These are phyloP conservation scores for Nigrograna mackinnonii DNA, from an alignment of 2,329 filamentous ascomycete species.

Conservation along the genomic window DNA sequence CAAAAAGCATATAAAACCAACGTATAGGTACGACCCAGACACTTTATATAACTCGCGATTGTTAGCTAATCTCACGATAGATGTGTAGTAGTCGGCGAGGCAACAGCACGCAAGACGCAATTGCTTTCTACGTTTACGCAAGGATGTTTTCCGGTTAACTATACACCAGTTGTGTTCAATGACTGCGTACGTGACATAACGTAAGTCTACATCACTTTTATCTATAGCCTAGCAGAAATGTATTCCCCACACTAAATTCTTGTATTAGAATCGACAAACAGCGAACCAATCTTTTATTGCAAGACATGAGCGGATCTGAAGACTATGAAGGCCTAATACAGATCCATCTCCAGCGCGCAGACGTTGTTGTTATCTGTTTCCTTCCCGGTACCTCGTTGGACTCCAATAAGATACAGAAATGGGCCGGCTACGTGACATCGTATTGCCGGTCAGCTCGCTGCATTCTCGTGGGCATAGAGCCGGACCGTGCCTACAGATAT, in stretches of 20 bases:
- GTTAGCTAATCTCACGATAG: constrained; percentile 1
- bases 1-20: too few species aligned
- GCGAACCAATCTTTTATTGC: background rate
- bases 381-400: constrained; percentile 1
- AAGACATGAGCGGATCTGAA: constrained; percentile 3
- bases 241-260: background rate
- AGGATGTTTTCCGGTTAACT: background rate
- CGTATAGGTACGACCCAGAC: too few species aligned
- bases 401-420: constrained; percentile 2
- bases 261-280: constrained; percentile 2
- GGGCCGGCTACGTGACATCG: background rate
- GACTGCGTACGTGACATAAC: constrained; percentile 1
- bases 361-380: constrained; percentile 9
- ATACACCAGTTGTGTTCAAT: constrained; percentile 5
- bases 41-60: too few species aligned
- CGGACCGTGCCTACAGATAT: constrained; percentile 1
- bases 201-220: constrained; percentile 3
- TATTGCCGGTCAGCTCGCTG: constrained; percentile 1
- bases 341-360: background rate
- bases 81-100: constrained; percentile 6
- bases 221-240: background rate
- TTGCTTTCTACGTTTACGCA: constrained; percentile 3
- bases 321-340: constrained; percentile 1
- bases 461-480: constrained; percentile 5
- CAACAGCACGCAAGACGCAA: constrained; percentile 6